Evolutionary conservation across 2,329 filamentous ascomycete species (phyloP).

Genomic region (Penicillium glabrum): DNA sequence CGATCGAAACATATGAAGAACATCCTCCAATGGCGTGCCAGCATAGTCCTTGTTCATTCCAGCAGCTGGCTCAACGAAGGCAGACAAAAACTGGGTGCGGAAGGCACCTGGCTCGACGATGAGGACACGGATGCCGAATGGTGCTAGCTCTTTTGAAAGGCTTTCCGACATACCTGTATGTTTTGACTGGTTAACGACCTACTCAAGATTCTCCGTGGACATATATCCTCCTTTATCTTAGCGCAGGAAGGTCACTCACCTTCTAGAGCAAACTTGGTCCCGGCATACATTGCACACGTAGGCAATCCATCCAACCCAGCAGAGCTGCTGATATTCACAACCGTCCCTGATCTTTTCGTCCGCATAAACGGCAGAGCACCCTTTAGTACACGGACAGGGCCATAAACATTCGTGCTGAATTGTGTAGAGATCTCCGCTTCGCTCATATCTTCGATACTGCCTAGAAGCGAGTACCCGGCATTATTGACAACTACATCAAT

Average conservation of each 20-base stretch:
- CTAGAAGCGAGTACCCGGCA: slow-evolving; percentile 22
- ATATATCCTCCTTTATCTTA: not conserved
- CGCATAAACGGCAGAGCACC: slow-evolving; percentile 28
- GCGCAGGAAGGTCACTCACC: slow-evolving; percentile 12
- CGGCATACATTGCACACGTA: slow-evolving; percentile 28
- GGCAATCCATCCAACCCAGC: slow-evolving; percentile 21
- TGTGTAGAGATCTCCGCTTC: slow-evolving; percentile 22
- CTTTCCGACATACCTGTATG: slow-evolving; percentile 24
- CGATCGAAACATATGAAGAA: slow-evolving; percentile 11
- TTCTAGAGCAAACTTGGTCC: slow-evolving; percentile 29
- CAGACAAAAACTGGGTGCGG: slow-evolving; percentile 24
- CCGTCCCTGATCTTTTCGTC: slow-evolving; percentile 17
- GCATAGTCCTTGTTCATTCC: slow-evolving; percentile 19
- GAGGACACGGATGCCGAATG: slow-evolving; percentile 24
- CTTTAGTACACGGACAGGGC: slow-evolving; percentile 24
- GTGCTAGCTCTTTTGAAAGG: slow-evolving; percentile 23
- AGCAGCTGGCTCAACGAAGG: slow-evolving; percentile 13
- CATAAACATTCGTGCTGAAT: slow-evolving; percentile 28
- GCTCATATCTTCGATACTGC: slow-evolving; percentile 26
- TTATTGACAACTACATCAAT: slow-evolving; percentile 22
- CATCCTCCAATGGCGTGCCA: slow-evolving; percentile 14
- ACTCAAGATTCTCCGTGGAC: not conserved
- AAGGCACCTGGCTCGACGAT: slow-evolving; percentile 28
- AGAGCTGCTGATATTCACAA: slow-evolving; percentile 28
- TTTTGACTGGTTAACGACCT: not conserved